Conservation (phyloP, 306 rosid genomes). For the Rubus parviflorus region DNA sequence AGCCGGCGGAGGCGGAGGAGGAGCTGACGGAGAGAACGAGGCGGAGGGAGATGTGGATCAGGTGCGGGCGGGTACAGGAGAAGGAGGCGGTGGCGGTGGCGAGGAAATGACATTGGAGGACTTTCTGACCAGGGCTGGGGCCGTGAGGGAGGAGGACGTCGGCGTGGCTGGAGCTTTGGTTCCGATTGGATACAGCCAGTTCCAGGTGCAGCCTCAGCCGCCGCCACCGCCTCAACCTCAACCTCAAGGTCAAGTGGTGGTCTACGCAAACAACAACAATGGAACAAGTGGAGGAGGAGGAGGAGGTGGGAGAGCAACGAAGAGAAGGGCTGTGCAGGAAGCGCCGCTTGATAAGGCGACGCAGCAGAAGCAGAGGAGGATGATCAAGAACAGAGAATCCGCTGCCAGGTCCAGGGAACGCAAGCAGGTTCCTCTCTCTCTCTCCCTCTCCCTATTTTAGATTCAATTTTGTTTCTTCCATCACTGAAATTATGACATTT, state of each 20-base stretch:
- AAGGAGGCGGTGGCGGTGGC: conserved; percentile 15
- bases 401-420: conserved; percentile 95
- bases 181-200: conserved; percentile 44
- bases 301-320: conserved; percentile 47
- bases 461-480: not conserved
- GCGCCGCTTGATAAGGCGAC: conserved; percentile 68
- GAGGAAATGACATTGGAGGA: conserved; percentile 63
- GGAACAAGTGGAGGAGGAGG: conserved; percentile 38
- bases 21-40: conserved; percentile 24
- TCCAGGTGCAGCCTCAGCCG: conserved; percentile 36
- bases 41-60: conserved; percentile 19
- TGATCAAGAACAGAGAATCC: conserved; percentile 90
- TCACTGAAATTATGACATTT: not conserved
- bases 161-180: conserved; percentile 23
- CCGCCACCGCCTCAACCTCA: not conserved
- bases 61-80: conserved; percentile 16
- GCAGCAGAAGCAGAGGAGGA: conserved; percentile 79
- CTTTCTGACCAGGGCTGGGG: conserved; percentile 55
- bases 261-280: conserved; percentile 20
- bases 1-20: conserved; percentile 35
- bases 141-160: conserved; percentile 56
- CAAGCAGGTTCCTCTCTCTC: conserved; percentile 53
- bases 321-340: conserved; percentile 62
- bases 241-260: conserved; percentile 29
- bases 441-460: not conserved